Percentiles rank a stretch among this genome's conserved stretches.
phyloP scores from a whole-genome alignment of 2,329 filamentous ascomycete genomes.

The Fusarium musae region DNA sequence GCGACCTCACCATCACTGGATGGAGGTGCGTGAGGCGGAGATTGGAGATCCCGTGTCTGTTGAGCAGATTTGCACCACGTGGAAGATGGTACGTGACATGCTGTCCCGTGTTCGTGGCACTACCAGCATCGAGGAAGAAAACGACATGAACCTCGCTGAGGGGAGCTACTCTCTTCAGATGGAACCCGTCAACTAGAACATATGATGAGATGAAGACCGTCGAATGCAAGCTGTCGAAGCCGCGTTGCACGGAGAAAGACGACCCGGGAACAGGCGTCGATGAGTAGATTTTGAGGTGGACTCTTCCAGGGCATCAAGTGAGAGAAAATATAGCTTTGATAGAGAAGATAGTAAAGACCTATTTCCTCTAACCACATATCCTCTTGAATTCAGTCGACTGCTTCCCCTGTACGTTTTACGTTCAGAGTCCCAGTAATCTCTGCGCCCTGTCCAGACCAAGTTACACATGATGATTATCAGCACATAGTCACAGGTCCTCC shows the following conservation, averaged over 20 bases:
- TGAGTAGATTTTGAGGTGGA: background rate
- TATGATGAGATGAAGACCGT: too few species aligned
- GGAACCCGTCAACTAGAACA: background rate
- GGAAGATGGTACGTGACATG: background rate
- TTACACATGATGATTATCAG: fast-evolving
- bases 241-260: background rate
- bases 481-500: background rate
- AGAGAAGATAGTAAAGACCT: background rate
- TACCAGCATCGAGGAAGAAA: fast-evolving
- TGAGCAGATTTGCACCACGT: background rate
- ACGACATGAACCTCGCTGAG: fast-evolving
- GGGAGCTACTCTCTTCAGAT: background rate
- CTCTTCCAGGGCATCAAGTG: background rate
- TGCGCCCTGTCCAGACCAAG: too few species aligned
- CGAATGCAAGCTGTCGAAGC: background rate
- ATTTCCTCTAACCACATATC: background rate
- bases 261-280: background rate
- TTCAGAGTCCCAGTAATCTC: fast-evolving
- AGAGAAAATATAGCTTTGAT: too few species aligned
- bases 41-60: background rate
- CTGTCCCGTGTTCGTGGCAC: background rate
- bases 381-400: fast-evolving
- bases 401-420: too few species aligned
- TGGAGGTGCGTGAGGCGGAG: background rate
- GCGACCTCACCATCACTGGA: background rate